Evolutionary conservation across 352 stramenopile genomes (phyloP).

Genomic region (Pythium grandisporangium): DNA sequence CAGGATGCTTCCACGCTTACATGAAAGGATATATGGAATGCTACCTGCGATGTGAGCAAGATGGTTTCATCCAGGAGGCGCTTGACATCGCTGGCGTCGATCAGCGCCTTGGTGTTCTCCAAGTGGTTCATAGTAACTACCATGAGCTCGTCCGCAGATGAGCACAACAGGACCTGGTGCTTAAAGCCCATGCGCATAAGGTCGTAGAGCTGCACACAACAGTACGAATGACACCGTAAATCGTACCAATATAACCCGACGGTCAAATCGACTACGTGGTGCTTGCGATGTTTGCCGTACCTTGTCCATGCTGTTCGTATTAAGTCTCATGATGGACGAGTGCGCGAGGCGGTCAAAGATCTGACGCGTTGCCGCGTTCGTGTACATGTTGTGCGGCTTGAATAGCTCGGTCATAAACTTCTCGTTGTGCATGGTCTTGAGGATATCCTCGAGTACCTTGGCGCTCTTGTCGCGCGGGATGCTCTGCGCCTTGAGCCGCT

Average conservation of each 20-base stretch:
- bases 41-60: constrained; percentile 53
- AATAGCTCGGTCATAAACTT: constrained; percentile 90
- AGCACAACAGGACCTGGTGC: constrained; percentile 81
- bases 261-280: too few species aligned
- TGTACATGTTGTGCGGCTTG: constrained; percentile 89
- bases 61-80: constrained; percentile 71
- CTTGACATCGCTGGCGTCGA: constrained; percentile 57
- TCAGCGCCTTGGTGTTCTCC: constrained; percentile 58
- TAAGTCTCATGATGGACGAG: constrained; percentile 92
- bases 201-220: constrained; percentile 74
- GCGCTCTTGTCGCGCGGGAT: constrained; percentile 86
- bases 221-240: too few species aligned
- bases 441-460: constrained; percentile 88
- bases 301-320: constrained; percentile 92
- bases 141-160: constrained; percentile 78
- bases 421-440: constrained; percentile 90
- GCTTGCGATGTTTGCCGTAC: too few species aligned
- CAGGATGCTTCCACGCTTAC: too few species aligned
- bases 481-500: constrained; percentile 88
- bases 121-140: constrained; percentile 87
- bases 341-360: constrained; percentile 90
- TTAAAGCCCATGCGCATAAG: constrained; percentile 96
- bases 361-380: constrained; percentile 79
- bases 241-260: too few species aligned
- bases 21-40: too few species aligned